phyloP scores from a whole-genome alignment of 73 alveolate species.

The Tetrahymena borealis region DNA sequence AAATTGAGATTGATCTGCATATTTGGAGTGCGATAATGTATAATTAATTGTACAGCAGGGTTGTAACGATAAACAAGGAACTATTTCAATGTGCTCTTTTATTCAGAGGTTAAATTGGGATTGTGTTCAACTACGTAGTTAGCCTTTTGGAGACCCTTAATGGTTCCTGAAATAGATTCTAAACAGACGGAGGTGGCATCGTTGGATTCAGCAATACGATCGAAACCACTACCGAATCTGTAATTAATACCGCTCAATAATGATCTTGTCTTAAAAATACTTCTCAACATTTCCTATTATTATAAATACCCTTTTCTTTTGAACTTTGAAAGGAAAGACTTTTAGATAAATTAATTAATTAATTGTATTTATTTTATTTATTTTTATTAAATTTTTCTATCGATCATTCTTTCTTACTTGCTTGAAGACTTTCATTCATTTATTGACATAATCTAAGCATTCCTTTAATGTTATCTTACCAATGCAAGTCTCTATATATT shows the following conservation, averaged over 20 bases:
- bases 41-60: constrained; percentile 34
- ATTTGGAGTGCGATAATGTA: background rate
- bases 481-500: no score
- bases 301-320: background rate
- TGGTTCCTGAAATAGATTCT: constrained; percentile 14
- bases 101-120: constrained; percentile 33
- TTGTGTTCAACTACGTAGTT: constrained; percentile 46
- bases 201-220: background rate
- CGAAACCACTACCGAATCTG: background rate
- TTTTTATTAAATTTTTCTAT: background rate
- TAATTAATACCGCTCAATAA: background rate
- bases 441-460: no score
- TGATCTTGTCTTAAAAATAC: background rate
- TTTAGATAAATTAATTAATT: background rate
- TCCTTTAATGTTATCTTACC: no score
- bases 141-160: constrained; percentile 35
- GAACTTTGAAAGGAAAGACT: background rate
- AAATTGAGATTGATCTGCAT: background rate
- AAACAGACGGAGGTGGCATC: background rate
- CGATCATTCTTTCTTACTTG: background rate
- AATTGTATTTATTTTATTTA: background rate
- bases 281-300: background rate
- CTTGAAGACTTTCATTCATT: no score
- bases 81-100: constrained; percentile 26
- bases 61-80: constrained; percentile 43